A percentile compares a stretch with the other conserved stretches of the same genome.
These are phyloP conservation scores for Paramecium pentaurelia DNA, from an alignment of 73 alveolate species.

Conservation along the genomic window DNA sequence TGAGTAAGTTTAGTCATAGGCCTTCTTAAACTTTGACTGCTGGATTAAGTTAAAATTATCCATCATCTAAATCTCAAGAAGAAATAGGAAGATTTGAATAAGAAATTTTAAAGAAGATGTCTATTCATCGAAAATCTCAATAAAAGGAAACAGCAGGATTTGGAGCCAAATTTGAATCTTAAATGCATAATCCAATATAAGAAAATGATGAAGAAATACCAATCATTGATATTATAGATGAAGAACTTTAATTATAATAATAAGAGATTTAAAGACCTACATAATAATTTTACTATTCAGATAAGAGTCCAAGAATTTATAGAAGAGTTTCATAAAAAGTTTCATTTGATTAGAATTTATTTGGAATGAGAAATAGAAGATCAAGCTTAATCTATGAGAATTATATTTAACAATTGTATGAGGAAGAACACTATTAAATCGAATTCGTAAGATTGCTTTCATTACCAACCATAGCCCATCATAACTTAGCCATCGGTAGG, in stretches of 20 bases:
- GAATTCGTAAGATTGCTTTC: neutral
- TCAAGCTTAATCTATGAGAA: neutral
- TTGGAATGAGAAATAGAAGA: neutral
- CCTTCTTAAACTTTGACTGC: neutral
- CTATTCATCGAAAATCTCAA: neutral
- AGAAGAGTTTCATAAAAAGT: neutral
- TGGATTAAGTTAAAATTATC: neutral
- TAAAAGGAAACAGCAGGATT: constrained; percentile 41
- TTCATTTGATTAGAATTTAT: neutral
- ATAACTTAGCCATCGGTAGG: constrained; percentile 20
- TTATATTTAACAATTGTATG: neutral
- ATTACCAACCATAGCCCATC: neutral
- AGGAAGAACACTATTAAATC: neutral
- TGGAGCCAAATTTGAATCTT: neutral
- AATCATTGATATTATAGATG: neutral
- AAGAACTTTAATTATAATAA: neutral
- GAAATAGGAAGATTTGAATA: neutral
- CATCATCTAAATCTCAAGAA: neutral
- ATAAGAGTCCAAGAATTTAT: neutral
- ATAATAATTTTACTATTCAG: neutral
- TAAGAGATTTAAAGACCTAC: neutral
- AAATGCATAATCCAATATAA: neutral
- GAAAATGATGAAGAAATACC: neutral
- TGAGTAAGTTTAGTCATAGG: neutral
- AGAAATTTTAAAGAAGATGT: neutral